A percentile compares a stretch with the other conserved stretches of the same genome.
These are phyloP conservation scores for Globisporangium spiculum DNA, from an alignment of 352 stramenopile species.

Conservation along the genomic window DNA sequence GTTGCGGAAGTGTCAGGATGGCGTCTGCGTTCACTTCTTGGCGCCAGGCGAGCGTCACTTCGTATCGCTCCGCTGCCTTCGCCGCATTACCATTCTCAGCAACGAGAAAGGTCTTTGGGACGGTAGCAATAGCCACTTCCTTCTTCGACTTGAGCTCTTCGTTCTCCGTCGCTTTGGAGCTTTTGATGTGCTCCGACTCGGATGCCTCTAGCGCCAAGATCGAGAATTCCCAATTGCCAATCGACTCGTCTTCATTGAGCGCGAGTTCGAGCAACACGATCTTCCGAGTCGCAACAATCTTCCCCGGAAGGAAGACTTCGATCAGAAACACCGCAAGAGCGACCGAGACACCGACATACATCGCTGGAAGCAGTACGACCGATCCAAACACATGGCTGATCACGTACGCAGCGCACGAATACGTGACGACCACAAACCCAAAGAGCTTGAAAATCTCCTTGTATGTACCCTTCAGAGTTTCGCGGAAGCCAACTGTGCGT, in stretches of 20 bases:
- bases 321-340: constrained; percentile 51
- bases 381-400: constrained; percentile 51
- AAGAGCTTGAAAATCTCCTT: constrained; percentile 65
- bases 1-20: constrained; percentile 59
- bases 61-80: constrained; percentile 61
- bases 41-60: constrained; percentile 68
- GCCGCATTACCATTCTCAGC: constrained; percentile 62
- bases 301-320: constrained; percentile 52
- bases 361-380: constrained; percentile 46
- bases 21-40: constrained; percentile 71
- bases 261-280: constrained; percentile 4
- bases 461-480: constrained; percentile 57
- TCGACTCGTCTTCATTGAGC: constrained; percentile 13
- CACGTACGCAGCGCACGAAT: constrained; percentile 41
- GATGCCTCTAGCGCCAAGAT: constrained; percentile 61
- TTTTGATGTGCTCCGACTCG: constrained; percentile 36
- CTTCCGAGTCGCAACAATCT: constrained; percentile 41
- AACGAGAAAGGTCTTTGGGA: constrained; percentile 54
- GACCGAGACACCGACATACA: constrained; percentile 44
- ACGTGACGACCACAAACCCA: constrained; percentile 51
- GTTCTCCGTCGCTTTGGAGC: background rate
- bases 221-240: constrained; percentile 63
- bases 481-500: constrained; percentile 29
- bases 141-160: constrained; percentile 14
- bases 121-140: constrained; percentile 7